Evolutionary conservation across 1,284 basidiomycete species (phyloP).

Genomic region (Ustilago trichophora): DNA sequence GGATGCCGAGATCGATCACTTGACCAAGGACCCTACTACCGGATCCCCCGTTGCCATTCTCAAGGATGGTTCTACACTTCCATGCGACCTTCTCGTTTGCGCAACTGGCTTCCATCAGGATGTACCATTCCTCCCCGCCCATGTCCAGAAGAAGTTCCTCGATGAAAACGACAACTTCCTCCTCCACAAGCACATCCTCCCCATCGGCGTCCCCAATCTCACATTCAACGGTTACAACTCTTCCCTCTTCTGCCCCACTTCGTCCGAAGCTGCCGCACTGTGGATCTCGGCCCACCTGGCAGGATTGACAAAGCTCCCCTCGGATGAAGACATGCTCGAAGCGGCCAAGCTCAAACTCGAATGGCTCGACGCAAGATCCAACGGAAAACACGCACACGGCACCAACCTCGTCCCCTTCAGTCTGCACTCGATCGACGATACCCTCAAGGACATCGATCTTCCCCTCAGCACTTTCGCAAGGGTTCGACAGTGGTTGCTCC

Average conservation of each 20-base stretch:
- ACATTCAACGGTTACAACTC: conserved; percentile 60
- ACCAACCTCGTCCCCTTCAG: conserved; percentile 60
- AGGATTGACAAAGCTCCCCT: conserved; percentile 37
- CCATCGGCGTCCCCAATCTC: conserved; percentile 42
- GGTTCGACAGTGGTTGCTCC: conserved; percentile 53
- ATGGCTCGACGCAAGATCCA: conserved; percentile 52
- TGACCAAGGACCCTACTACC: neutral
- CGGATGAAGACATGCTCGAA: conserved; percentile 24
- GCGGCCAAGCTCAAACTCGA: conserved; percentile 35
- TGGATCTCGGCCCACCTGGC: conserved; percentile 57
- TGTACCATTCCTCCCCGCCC: conserved; percentile 41
- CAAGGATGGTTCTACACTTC: conserved; percentile 24
- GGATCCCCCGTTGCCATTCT: conserved; percentile 27
- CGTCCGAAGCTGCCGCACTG: conserved; percentile 51
- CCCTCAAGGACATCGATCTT: conserved; percentile 44
- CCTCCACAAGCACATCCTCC: conserved; percentile 52
- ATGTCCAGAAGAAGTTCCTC: conserved; percentile 43
- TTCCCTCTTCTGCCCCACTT: conserved; percentile 55
- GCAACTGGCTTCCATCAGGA: conserved; percentile 58
- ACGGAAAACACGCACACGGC: conserved; percentile 52
- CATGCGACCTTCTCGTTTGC: conserved; percentile 48
- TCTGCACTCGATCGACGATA: conserved; percentile 57
- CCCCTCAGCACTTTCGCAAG: conserved; percentile 21
- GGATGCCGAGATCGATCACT: conserved; percentile 33
- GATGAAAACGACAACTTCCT: conserved; percentile 54